These are phyloP conservation scores for Trametes pubescens DNA, from an alignment of 1,284 basidiomycete genomes.

Conservation along the genomic window DNA sequence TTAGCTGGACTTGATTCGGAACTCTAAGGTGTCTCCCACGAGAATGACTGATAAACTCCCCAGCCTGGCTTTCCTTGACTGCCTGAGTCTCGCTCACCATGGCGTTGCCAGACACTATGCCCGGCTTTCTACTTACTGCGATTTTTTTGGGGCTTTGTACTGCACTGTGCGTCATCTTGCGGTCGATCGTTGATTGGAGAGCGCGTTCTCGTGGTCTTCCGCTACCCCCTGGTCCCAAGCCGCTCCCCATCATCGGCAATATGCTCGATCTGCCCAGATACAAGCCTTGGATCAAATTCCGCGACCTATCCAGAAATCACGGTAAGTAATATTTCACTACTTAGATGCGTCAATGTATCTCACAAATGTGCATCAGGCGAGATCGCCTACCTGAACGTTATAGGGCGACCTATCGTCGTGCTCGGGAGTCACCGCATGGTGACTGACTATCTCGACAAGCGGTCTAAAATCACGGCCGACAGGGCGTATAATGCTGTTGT, in stretches of 20 bases:
- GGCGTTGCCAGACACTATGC: too few species aligned
- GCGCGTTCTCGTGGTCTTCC: not conserved
- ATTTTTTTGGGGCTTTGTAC: not conserved
- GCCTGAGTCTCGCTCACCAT: too few species aligned
- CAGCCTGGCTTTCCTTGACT: not conserved
- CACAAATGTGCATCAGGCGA: slow-evolving; percentile 28
- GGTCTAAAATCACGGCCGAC: slow-evolving; percentile 26
- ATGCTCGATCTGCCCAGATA: slow-evolving; percentile 7
- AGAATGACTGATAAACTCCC: not conserved
- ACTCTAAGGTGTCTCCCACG: too few species aligned
- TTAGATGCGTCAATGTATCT: too few species aligned
- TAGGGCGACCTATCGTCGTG: slow-evolving; percentile 37
- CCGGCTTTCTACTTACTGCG: too few species aligned
- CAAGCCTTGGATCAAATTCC: slow-evolving; percentile 10
- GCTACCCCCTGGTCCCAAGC: slow-evolving; percentile 15
- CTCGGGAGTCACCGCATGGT: slow-evolving; percentile 20
- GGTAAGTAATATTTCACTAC: slow-evolving; percentile 2
- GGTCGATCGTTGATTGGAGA: not conserved
- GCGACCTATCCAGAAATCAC: slow-evolving; percentile 1
- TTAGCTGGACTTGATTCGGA: too few species aligned
- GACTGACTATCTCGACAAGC: slow-evolving; percentile 26
- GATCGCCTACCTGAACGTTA: slow-evolving; percentile 35
- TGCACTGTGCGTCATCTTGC: not conserved
- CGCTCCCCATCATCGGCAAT: slow-evolving; percentile 13
- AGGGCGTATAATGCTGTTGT: not conserved